Base-by-base conservation (phyloP, 192 early-diverging fungal species). In the Coemansia brasiliensis region DNA sequence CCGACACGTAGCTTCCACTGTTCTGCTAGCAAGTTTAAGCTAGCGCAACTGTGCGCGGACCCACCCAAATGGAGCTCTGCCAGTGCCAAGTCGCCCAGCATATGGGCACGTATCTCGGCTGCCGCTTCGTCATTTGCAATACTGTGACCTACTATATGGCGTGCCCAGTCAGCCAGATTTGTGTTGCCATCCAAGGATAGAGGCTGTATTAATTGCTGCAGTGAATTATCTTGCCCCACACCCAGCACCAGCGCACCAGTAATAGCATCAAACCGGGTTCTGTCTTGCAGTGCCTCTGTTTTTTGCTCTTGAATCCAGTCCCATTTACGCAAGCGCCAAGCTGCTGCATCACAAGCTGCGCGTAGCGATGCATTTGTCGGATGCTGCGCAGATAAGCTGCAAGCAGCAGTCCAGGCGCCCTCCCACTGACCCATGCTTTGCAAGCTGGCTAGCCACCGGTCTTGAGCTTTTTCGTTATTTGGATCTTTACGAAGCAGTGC, bases 361-460 rank as follows among this genome's bases (percentile, higher is more conserved):
- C 50, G 59, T 18, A 74, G 61, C n/a, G 32, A 35, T 10, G 32
- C 32, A 10, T 35, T 35, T 35, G 32, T 35, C 10, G 32, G 32
- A 35, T 35, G 32, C 32, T 35, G 32, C 6, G 25, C 52, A 8
- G 40, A 60, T 44, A 80, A 51, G 39, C 73, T 72, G 48, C 55
- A 59, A 10, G 71, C 65, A 4, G 77, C 68, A 21, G 72, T 43
- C 77, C 77, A 80, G 18, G 77, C 66, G 43, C 71, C 67, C 42
- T 74, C 77, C 72, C 70, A 74, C 51, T 80, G 70, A 4, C 77
- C 77, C 77, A 80, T 80, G 56, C 61, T 69, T 49, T 74, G 77
- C 60, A 80, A 27, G 40, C 77, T 74, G 27, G 55, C 40, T 24
- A 74, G 61, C 77, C 77, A 80, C 37, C 72, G 67, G 26, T 39